phyloP scores from a whole-genome alignment of 2,329 filamentous ascomycete genomes.

The Colletotrichum eleusines region DNA sequence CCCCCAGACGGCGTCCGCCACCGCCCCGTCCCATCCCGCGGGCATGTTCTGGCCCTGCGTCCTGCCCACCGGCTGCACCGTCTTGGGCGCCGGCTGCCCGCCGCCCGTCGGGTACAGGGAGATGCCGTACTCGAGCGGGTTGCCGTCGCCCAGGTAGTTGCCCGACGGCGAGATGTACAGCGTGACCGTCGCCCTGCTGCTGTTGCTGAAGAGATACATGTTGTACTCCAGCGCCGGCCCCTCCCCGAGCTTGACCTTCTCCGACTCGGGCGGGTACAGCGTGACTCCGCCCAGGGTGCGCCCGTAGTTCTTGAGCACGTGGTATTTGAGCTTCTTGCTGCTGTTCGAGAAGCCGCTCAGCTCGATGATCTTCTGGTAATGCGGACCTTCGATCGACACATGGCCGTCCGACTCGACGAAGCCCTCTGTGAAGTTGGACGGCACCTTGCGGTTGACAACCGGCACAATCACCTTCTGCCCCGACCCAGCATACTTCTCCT shows the following conservation, averaged over 20 bases:
- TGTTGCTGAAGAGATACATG: constrained; percentile 70
- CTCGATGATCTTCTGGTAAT: constrained; percentile 59
- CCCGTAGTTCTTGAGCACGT: constrained; percentile 66
- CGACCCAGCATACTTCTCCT: constrained; percentile 56
- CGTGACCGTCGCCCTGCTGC: constrained; percentile 56
- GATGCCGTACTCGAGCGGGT: constrained; percentile 64
- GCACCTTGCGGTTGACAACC: constrained; percentile 61
- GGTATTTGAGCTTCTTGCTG: constrained; percentile 54
- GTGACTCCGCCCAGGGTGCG: constrained; percentile 70
- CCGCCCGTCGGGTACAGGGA: constrained; percentile 56
- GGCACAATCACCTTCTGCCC: constrained; percentile 66
- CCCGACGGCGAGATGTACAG: constrained; percentile 65
- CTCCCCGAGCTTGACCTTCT: constrained; percentile 61
- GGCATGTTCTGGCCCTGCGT: constrained; percentile 58
- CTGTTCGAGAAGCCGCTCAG: constrained; percentile 40
- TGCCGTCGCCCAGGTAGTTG: constrained; percentile 64
- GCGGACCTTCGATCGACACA: constrained; percentile 66
- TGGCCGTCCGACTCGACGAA: constrained; percentile 73
- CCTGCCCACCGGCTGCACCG: constrained; percentile 56
- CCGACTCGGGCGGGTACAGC: constrained; percentile 63
- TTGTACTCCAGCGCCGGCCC: constrained; percentile 71
- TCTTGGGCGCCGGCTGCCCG: constrained; percentile 48
- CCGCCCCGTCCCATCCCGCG: constrained; percentile 56
- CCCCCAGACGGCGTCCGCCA: constrained; percentile 62
- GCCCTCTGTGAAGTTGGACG: constrained; percentile 65